Percentiles rank a stretch among this genome's conserved stretches.
Conservation (phyloP, 75 land plant species). For the Sequoiadendron giganteum region DNA sequence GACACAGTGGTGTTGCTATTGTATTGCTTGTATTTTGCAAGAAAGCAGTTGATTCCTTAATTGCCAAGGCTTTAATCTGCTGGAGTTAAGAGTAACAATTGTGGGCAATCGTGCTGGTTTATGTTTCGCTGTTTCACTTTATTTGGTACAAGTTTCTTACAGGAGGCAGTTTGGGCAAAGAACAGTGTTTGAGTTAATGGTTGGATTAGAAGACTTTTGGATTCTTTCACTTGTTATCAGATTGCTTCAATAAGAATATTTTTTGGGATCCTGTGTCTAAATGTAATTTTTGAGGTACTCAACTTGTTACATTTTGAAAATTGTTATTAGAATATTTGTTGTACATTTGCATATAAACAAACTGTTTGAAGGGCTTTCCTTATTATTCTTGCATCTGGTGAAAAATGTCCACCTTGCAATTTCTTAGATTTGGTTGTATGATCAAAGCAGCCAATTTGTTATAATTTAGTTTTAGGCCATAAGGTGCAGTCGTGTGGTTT, state of each 20-base stretch:
- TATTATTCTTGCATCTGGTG: conserved; percentile 6
- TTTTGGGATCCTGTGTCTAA: conserved; percentile 10
- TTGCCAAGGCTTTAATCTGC: conserved; percentile 5
- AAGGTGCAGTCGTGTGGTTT: conserved; percentile 3
- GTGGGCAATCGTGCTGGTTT: conserved; percentile 5
- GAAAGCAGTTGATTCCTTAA: background rate
- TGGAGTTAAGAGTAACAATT: conserved; percentile 11
- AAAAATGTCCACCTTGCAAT: background rate
- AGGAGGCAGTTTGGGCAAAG: conserved; percentile 15
- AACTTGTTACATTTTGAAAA: conserved; percentile 6
- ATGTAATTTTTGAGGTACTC: conserved; percentile 13
- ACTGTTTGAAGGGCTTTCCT: conserved; percentile 2
- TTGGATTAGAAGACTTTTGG: conserved; percentile 10
- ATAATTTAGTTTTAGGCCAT: conserved; percentile 5
- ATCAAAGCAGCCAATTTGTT: background rate
- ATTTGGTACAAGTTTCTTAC: conserved; percentile 13
- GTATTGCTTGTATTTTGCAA: conserved; percentile 11
- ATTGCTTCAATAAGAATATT: conserved; percentile 12
- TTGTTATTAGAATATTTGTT: conserved; percentile 10
- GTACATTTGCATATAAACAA: conserved; percentile 13
- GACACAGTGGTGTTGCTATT: background rate
- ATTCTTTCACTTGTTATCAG: conserved; percentile 12
- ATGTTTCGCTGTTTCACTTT: conserved; percentile 9
- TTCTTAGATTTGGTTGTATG: conserved; percentile 2
- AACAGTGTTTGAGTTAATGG: conserved; percentile 11